Evolutionary conservation across 2,329 filamentous ascomycete genomes (phyloP).

Genomic region (Pseudonectria buxi): DNA sequence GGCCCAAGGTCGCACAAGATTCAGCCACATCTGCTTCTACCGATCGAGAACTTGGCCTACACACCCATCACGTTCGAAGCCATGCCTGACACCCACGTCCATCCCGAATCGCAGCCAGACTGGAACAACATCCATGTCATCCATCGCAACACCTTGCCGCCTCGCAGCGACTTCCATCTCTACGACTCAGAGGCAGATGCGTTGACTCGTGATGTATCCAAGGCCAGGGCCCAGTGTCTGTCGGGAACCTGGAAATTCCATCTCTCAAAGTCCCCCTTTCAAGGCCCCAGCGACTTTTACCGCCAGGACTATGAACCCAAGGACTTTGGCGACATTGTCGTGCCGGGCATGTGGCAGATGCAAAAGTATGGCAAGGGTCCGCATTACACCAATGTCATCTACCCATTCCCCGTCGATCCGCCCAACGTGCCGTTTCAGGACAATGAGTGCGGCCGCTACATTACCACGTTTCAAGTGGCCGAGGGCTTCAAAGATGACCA

Average conservation of each 20-base stretch:
- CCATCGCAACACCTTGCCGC: conserved; percentile 52
- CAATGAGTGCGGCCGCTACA: conserved; percentile 59
- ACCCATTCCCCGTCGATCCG: conserved; percentile 60
- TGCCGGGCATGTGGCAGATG: conserved; percentile 66
- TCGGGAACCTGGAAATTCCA: conserved; percentile 51
- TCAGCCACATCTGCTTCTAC: no score
- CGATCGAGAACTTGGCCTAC: no score
- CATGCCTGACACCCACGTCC: conserved; percentile 2
- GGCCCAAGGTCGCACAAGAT: no score
- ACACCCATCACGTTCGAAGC: no score
- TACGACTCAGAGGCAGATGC: conserved; percentile 44
- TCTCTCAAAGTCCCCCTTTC: conserved; percentile 38
- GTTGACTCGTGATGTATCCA: conserved; percentile 32
- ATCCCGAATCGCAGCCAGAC: conserved; percentile 36
- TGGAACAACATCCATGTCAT: conserved; percentile 56
- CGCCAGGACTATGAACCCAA: conserved; percentile 28
- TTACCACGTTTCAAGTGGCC: conserved; percentile 48
- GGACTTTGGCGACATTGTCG: conserved; percentile 38
- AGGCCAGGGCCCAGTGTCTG: conserved; percentile 35
- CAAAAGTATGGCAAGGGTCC: conserved; percentile 58
- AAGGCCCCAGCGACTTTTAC: conserved; percentile 37
- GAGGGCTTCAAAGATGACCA: conserved; percentile 42
- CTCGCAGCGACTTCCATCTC: conserved; percentile 50
- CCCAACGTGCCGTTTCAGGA: conserved; percentile 59
- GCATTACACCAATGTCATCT: conserved; percentile 64